Base-by-base conservation (phyloP, 2,329 filamentous ascomycete genomes). In the Penicillium sp. region DNA sequence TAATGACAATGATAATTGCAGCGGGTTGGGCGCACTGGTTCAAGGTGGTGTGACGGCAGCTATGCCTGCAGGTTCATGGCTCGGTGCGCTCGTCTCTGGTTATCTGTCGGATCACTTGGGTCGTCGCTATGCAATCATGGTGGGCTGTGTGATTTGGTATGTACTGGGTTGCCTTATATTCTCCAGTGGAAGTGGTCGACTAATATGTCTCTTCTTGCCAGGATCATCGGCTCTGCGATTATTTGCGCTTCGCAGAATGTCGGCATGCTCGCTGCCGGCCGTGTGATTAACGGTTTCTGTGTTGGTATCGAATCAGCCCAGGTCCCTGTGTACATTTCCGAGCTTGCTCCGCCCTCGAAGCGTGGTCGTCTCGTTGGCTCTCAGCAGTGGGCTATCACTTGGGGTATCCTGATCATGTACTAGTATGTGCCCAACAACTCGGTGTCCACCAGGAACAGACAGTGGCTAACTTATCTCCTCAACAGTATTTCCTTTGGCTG, bases 371-470 rank as follows among this genome's bases (percentile, higher is more conserved):
- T 89, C 23, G 81, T 88, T 17, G 80, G 82, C 35, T 75, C 78
- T 31, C 83, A 87, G 60, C 84, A 88, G 60, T 83, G 82, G 70
- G 80, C 82, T 16, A 86, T 88, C 44, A 84, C 83, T 47, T 84
- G 73, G 73, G 80, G 77, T 46, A 82, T 82, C 47, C 56, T 82
- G 41, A 79, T 82, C 62, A 82, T 83, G 77, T 84, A 82, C 67
- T 80, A 61, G 25, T 27, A 27, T 4, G 25, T 27, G 22, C 6
- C 22, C 6, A 11, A 23, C 22, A 23, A 22, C 18, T 9, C 18
- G 18, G 18, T 5, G 18, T 22, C 18, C 18, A n/a, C n/a, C n/a
- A 79, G 43, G 30, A 79, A 12, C 84, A 85, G 40, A 8, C n/a
- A 38, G 18, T 15, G 36, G 36, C 23, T 35, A 28, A 27, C 36